Conservation (phyloP, 495 filamentous ascomycete species). For the Aspergillus heteromorphus region DNA sequence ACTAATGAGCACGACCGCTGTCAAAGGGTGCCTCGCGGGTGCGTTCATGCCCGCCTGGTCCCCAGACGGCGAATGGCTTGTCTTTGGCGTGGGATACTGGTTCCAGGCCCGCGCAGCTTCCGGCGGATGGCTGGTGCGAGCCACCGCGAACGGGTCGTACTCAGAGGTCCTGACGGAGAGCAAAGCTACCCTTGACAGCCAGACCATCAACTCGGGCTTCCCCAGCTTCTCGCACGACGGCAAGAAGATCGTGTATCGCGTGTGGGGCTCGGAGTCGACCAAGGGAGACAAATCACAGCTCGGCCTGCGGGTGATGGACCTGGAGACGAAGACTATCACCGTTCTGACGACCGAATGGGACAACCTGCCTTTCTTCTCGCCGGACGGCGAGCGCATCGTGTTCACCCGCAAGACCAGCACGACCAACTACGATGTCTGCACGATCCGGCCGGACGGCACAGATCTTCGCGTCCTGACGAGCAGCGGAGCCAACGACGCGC, state of each 20-base stretch:
- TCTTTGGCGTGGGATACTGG: conserved; percentile 26
- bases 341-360: conserved; percentile 25
- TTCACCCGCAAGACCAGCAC: conserved; percentile 25
- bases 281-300: conserved; percentile 16
- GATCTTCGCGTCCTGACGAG: conserved; percentile 26
- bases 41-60: conserved; percentile 29
- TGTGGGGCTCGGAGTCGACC: conserved; percentile 21
- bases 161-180: conserved; percentile 19
- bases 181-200: too few relatives aligned
- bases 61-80: conserved; percentile 22
- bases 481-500: conserved; percentile 34
- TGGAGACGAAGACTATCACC: conserved; percentile 18
- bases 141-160: conserved; percentile 18
- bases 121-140: conserved; percentile 23
- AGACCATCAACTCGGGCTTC: conserved; percentile 25
- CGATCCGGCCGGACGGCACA: conserved; percentile 30
- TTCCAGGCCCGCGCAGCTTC: conserved; percentile 19
- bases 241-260: conserved; percentile 25
- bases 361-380: conserved; percentile 27
- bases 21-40: too few relatives aligned
- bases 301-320: conserved; percentile 23
- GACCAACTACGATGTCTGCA: conserved; percentile 32
- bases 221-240: conserved; percentile 28
- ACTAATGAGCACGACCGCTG: conserved; percentile 1
- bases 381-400: conserved; percentile 20